Conservation (phyloP, 352 stramenopile species). For the Pythium monospermum region DNA sequence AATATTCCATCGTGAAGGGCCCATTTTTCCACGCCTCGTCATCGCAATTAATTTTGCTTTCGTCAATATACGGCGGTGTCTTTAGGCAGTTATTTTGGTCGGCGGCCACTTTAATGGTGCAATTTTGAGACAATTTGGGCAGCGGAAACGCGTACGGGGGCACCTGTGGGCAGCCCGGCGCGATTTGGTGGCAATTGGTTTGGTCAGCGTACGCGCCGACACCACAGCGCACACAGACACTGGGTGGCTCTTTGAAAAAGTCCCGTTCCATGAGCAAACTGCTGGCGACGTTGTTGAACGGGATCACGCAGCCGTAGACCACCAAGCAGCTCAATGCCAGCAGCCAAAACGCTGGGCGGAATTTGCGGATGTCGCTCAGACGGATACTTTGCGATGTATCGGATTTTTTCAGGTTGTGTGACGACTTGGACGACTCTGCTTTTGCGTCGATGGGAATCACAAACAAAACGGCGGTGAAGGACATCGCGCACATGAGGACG, state of each 20-base stretch:
- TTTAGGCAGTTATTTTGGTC: slow-evolving; percentile 61
- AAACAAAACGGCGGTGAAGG: slow-evolving; percentile 59
- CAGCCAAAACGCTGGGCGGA: slow-evolving; percentile 86
- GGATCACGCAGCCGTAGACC: slow-evolving; percentile 91
- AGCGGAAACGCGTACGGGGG: slow-evolving; percentile 75
- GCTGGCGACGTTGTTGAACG: slow-evolving; percentile 93
- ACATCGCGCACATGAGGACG: slow-evolving; percentile 73
- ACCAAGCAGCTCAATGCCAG: slow-evolving; percentile 88
- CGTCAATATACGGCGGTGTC: slow-evolving; percentile 53
- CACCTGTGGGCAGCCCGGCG: slow-evolving; percentile 44
- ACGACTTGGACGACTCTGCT: slow-evolving; percentile 16
- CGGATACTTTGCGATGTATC: slow-evolving; percentile 57
- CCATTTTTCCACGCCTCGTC: slow-evolving; percentile 64
- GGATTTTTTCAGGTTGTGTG: slow-evolving; percentile 18
- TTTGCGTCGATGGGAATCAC: slow-evolving; percentile 80
- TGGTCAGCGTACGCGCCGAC: slow-evolving; percentile 44
- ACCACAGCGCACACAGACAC: slow-evolving; percentile 46
- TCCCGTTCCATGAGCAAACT: slow-evolving; percentile 90
- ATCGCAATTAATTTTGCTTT: slow-evolving; percentile 76
- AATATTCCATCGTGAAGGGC: slow-evolving; percentile 53
- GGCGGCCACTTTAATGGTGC: slow-evolving; percentile 50
- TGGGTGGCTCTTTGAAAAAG: slow-evolving; percentile 70
- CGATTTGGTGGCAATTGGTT: slow-evolving; percentile 49
- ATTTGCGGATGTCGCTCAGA: slow-evolving; percentile 73
- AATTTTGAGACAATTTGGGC: slow-evolving; percentile 61